Evolutionary conservation across 768 basidiomycete species (phyloP).

Genomic region (Candolleomyces aberdarensis): DNA sequence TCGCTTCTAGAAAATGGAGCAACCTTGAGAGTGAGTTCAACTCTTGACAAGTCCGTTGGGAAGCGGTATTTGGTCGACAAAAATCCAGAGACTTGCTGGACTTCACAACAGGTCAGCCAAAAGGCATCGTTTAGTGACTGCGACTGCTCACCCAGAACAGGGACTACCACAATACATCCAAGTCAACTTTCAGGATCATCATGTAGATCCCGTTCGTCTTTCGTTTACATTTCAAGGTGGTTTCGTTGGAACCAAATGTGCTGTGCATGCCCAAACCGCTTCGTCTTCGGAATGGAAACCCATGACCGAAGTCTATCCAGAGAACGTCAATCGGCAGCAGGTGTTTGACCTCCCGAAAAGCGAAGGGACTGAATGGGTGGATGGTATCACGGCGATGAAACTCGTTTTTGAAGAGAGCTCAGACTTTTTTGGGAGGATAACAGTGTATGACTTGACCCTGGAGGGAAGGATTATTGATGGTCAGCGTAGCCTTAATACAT

Average conservation of each 20-base stretch:
- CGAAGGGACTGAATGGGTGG: slow-evolving; percentile 15
- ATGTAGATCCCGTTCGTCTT: slow-evolving; percentile 54
- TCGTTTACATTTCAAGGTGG: slow-evolving; percentile 81
- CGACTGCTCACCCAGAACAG: slow-evolving; percentile 32
- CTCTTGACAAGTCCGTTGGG: slow-evolving; percentile 67
- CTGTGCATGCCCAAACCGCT: slow-evolving; percentile 35
- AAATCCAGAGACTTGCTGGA: slow-evolving; percentile 81
- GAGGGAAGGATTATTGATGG: slow-evolving; percentile 26
- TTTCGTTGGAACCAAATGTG: slow-evolving; percentile 71
- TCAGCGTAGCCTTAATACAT: background rate
- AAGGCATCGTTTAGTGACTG: background rate
- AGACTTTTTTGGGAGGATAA: slow-evolving; percentile 82
- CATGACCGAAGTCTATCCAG: slow-evolving; percentile 63
- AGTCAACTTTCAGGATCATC: slow-evolving; percentile 46
- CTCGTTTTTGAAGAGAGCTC: slow-evolving; percentile 79
- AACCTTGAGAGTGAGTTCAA: slow-evolving; percentile 67
- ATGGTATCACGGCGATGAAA: slow-evolving; percentile 48
- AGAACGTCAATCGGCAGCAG: slow-evolving; percentile 77
- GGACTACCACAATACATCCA: slow-evolving; percentile 78
- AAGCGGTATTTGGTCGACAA: slow-evolving; percentile 71
- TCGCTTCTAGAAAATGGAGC: slow-evolving; percentile 35
- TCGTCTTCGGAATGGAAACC: slow-evolving; percentile 44
- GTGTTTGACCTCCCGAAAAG: slow-evolving; percentile 49
- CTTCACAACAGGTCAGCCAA: slow-evolving; percentile 63
- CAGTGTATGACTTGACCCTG: slow-evolving; percentile 60